Base-by-base conservation (phyloP, 2,329 filamentous ascomycete genomes). In the Fusarium albosuccineum region DNA sequence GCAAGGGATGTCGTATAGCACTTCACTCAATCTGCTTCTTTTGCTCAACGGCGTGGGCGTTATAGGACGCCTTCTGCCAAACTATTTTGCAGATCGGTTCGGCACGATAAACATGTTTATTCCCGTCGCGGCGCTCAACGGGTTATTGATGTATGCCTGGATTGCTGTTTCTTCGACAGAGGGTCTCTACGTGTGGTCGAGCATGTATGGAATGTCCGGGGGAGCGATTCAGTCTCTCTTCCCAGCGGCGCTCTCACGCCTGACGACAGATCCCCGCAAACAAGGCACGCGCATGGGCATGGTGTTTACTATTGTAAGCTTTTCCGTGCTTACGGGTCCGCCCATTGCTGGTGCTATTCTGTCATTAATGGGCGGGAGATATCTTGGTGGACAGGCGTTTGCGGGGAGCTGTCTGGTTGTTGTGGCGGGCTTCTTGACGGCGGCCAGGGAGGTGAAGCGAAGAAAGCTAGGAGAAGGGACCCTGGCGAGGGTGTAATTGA, bases 281-380 rank as follows among this genome's bases (percentile, higher is more conserved):
- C 45, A 48, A 13, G 45, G 45, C n/a, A 48, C 45, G 10, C 27
- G 45, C 4, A 48, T 48, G 14, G 45, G 45, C 6, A 48, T 48
- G 45, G 29, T 48, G 9, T 48, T 48, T 48, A 34, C 27, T 14
- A n/a, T 48, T 48, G 27, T 48, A 2, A 34, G 27, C 7, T 48
- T 48, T 34, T 10, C 9, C 10, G 45, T 34, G 14, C 29, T 48
- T 7, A 48, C 30, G 4, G 45, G 45, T 6, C 45, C 45, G 22
- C 45, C 45, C 7, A 34, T 48, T n/a, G 6, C 7, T 8, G 45
- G 45, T 16, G 45, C 27, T 6, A 8, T 48, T 11, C 33, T 48
- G 16, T 17, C 26, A 17, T 8, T 6, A 10, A 9, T 16, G 13
- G 45, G 30, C 14, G 45, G 45, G 27, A 16, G 29, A 7, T 48